Conservation (phyloP, 2,329 filamentous ascomycete genomes). For the Penicillium sp. region DNA sequence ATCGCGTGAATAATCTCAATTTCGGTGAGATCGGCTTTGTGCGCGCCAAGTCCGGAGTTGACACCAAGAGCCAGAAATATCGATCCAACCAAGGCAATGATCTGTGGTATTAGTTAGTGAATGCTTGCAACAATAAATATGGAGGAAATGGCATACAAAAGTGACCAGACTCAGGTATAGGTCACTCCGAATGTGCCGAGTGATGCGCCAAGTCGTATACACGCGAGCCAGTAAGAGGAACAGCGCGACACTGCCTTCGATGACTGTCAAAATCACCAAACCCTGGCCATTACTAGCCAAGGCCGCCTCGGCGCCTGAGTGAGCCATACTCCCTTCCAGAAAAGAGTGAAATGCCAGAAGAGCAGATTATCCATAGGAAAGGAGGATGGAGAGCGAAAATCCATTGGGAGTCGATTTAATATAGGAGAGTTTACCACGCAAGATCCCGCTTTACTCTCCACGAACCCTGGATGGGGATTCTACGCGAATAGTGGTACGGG, state of each 20-base stretch:
- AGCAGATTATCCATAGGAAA: not conserved
- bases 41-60: slow-evolving; percentile 16
- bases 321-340: not conserved
- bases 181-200: slow-evolving; percentile 14
- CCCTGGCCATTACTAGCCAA: slow-evolving; percentile 6
- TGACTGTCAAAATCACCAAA: slow-evolving; percentile 13
- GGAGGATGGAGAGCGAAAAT: not conserved
- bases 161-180: slow-evolving; percentile 18
- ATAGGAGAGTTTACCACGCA: not conserved
- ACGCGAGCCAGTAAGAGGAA: slow-evolving; percentile 17
- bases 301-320: not conserved
- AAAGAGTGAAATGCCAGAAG: not conserved
- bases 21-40: not conserved
- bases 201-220: slow-evolving; percentile 18
- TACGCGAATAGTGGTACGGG: not conserved
- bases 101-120: not conserved
- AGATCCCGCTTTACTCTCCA: not conserved
- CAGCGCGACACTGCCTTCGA: slow-evolving; percentile 15
- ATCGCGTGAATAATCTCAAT: slow-evolving; percentile 6
- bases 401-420: not conserved
- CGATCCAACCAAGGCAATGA: not conserved
- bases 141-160: slow-evolving; percentile 13
- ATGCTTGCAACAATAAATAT: not conserved
- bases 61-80: slow-evolving; percentile 3
- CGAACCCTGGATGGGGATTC: not conserved